phyloP scores from a whole-genome alignment of 2,329 filamentous ascomycete genomes.

The Cercospora sp. region DNA sequence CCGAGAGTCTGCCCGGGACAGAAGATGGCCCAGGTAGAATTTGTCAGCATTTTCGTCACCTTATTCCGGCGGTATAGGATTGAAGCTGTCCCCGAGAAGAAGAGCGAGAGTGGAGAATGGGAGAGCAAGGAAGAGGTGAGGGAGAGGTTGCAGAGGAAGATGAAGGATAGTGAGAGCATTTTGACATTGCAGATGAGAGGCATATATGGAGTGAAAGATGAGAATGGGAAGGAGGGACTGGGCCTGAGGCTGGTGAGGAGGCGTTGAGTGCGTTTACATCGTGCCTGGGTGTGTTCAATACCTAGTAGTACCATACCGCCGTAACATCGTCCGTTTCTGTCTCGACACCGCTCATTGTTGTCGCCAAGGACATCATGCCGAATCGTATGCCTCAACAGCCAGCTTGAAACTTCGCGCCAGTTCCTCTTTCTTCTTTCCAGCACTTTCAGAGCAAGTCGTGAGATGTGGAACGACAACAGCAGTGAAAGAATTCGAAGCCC shows the following conservation, averaged over 20 bases:
- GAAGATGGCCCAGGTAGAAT: slow-evolving; percentile 59
- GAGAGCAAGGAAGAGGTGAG: slow-evolving; percentile 24
- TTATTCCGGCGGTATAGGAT: slow-evolving; percentile 35
- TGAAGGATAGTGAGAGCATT: slow-evolving; percentile 29
- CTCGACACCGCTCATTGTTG: too few relatives aligned
- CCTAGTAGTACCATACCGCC: too few relatives aligned
- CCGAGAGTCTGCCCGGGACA: slow-evolving; percentile 55
- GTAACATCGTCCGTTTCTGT: too few relatives aligned
- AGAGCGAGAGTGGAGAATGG: slow-evolving; percentile 3
- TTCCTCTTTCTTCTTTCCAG: not conserved
- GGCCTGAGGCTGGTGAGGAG: slow-evolving; percentile 23
- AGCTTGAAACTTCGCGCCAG: not conserved
- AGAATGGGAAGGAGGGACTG: slow-evolving; percentile 16
- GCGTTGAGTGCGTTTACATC: not conserved
- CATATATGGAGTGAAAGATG: slow-evolving; percentile 27
- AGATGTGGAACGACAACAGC: not conserved
- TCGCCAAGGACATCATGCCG: too few relatives aligned
- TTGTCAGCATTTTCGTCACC: slow-evolving; percentile 49
- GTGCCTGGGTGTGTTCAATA: too few relatives aligned
- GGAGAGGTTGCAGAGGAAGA: slow-evolving; percentile 26
- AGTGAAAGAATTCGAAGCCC: not conserved
- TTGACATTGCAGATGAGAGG: slow-evolving; percentile 35
- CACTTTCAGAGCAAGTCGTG: not conserved
- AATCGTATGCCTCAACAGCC: not conserved
- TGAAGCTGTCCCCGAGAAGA: slow-evolving; percentile 26